Evolutionary conservation across 805 yeast species (phyloP).

Genomic region (Barnettozyma wickerhamii): DNA sequence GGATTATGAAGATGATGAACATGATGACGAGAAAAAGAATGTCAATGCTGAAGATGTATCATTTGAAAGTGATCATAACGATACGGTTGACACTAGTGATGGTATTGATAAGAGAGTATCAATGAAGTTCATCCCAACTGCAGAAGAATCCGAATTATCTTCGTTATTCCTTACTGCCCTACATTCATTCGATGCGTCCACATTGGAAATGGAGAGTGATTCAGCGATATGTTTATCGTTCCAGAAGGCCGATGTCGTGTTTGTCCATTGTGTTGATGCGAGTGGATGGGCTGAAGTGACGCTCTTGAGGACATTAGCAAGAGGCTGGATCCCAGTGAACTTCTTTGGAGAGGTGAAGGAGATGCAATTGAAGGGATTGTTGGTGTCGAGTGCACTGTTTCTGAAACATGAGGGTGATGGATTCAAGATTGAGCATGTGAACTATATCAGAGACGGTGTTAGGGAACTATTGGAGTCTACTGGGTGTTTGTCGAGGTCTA

Average conservation of each 20-base stretch:
- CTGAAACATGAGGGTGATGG: constrained; percentile 55
- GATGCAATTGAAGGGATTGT: constrained; percentile 48
- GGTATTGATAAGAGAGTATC: constrained; percentile 5
- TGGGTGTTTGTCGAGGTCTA: constrained; percentile 70
- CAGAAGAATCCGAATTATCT: constrained; percentile 41
- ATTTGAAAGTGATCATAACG: constrained; percentile 12
- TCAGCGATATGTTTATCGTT: constrained; percentile 72
- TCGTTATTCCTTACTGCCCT: constrained; percentile 52
- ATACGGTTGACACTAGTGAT: constrained; percentile 21
- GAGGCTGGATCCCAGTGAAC: constrained; percentile 88
- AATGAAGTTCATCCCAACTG: constrained; percentile 4
- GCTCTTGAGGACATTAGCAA: constrained; percentile 49
- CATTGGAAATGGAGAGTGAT: constrained; percentile 61
- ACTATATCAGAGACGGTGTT: constrained; percentile 71
- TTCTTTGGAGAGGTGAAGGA: constrained; percentile 51
- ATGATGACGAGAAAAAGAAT: too few species aligned
- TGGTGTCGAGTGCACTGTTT: constrained; percentile 63
- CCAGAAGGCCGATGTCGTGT: constrained; percentile 64
- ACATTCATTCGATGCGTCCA: constrained; percentile 53
- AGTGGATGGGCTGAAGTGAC: constrained; percentile 91
- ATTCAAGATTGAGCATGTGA: constrained; percentile 41
- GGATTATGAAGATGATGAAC: background rate
- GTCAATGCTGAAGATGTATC: constrained; percentile 12
- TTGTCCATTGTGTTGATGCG: constrained; percentile 72
- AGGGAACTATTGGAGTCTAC: constrained; percentile 58